Evolutionary conservation across 2,329 filamentous ascomycete species (phyloP).

Genomic region (Sclerotinia glacialis): DNA sequence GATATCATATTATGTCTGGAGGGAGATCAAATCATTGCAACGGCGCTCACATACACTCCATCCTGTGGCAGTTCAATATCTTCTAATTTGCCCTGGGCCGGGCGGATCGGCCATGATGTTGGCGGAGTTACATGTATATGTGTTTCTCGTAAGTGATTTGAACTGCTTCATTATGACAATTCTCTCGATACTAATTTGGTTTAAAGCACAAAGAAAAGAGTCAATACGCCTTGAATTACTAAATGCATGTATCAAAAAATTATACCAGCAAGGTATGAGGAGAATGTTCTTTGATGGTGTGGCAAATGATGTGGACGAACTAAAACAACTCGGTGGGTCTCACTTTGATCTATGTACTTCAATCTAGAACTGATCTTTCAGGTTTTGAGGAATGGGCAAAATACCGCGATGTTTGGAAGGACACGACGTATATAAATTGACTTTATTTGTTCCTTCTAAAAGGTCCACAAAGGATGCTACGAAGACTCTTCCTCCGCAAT

Average conservation of each 20-base stretch:
- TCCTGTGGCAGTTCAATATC: conserved; percentile 47
- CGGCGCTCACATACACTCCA: conserved; percentile 54
- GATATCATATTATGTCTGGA: conserved; percentile 56
- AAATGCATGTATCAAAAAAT: conserved; percentile 49
- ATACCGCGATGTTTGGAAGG: conserved; percentile 55
- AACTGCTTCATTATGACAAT: neutral
- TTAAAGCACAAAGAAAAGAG: conserved; percentile 40
- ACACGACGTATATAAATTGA: conserved; percentile 25
- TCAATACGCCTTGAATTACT: conserved; percentile 53
- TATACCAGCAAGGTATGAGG: conserved; percentile 51
- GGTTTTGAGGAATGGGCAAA: conserved; percentile 58
- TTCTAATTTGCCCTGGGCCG: conserved; percentile 56
- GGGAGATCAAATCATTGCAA: conserved; percentile 49
- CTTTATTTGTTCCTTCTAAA: neutral
- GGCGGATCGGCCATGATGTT: conserved; percentile 49
- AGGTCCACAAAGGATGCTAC: neutral
- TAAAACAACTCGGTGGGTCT: conserved; percentile 52
- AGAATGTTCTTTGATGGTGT: conserved; percentile 56
- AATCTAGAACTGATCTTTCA: conserved; percentile 33
- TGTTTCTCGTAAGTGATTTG: conserved; percentile 49
- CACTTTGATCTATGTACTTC: neutral
- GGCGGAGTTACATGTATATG: conserved; percentile 61
- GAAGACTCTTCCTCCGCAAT: neutral
- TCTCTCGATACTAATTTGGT: conserved; percentile 20
- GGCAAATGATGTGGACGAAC: conserved; percentile 49